Evolutionary conservation across 169 alveolate species (phyloP), one percentile per base, ranked within the genome.

Genomic region (Eimeria sp.): DNA sequence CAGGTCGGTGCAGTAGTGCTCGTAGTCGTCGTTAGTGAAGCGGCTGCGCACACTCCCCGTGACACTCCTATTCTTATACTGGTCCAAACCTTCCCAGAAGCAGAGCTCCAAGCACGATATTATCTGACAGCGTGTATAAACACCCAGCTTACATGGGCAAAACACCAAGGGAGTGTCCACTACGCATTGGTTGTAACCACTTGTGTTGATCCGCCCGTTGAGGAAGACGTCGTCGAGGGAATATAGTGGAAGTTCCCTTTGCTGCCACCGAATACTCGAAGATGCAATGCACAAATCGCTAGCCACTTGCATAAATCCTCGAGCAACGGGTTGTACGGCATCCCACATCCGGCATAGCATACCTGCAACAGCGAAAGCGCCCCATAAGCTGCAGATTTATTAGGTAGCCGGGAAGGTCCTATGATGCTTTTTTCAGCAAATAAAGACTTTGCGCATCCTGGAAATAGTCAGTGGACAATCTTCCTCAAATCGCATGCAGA

Each of bases 11-110:
- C 67, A 27, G 94, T 34, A 5, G 94, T 87, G 67, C 70, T 87
- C 30, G 94, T 87, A 14, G 94, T 87, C 51, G 94, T 87, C 9
- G 94, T 87, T 22, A 87, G 30, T n/a, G 94, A 87, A 47, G 94
- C 94, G 30, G 94, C 94, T 87, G 94, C 94, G 51, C 67, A 40
- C 25, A 27, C 63, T 0, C 54, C 34, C 49, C 63, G 54, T 18
- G 27, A 14, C 54, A 49, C 63, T 0, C 27, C 83, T 10, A 30
- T n/a, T 45, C 45, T 45, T 22, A 30, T 22, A 47, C 30, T 3
- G 63, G n/a, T 61, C 16, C 30, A 84, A 27, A 1, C 30, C 92
- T 45, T 20, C 54, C 34, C 18, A 13, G 63, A 30, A 25, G 18
- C 78, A 43, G 61, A 30, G 61, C 58, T 5, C 14, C 22, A 57